These are phyloP conservation scores for Ogataea ganodermae DNA, from an alignment of 805 yeast species.

Conservation along the genomic window DNA sequence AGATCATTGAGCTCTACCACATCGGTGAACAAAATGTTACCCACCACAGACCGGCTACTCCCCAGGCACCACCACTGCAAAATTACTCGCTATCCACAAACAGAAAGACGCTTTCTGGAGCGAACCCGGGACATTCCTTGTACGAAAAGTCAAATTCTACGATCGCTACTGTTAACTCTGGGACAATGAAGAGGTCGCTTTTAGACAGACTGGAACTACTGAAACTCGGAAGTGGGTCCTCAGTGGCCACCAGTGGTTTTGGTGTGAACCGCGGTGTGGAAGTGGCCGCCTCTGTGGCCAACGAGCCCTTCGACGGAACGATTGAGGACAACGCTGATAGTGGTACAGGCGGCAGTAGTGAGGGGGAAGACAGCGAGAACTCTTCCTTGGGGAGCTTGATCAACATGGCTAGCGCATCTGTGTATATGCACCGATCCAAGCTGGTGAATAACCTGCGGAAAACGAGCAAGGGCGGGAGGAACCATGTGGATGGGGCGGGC, in stretches of 20 bases:
- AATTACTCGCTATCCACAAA: background rate
- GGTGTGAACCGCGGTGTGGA: background rate
- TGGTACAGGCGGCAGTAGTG: background rate
- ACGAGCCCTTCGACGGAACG: background rate
- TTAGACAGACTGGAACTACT: constrained; percentile 18
- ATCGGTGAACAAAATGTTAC: background rate
- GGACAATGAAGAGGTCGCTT: constrained; percentile 14
- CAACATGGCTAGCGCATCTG: constrained; percentile 29
- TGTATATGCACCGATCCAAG: constrained; percentile 27
- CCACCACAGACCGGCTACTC: background rate
- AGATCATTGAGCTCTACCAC: constrained; percentile 28
- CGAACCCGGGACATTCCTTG: background rate
- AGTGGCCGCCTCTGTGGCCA: background rate
- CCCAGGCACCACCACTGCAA: background rate
- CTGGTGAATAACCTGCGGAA: constrained; percentile 4
- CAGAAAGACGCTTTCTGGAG: background rate
- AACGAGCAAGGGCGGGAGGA: background rate
- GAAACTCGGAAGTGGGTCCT: constrained; percentile 16
- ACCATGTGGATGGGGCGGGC: background rate
- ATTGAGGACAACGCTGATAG: background rate
- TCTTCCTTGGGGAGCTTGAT: constrained; percentile 23
- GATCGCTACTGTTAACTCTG: constrained; percentile 9
- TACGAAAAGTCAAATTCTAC: constrained; percentile 12
- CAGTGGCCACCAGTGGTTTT: background rate
- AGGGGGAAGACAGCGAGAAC: constrained; percentile 2